A percentile compares a stretch with the other conserved stretches of the same genome.
These are phyloP conservation scores for Aspergillus sergii DNA, from an alignment of 2,329 filamentous ascomycete species.

Conservation along the genomic window DNA sequence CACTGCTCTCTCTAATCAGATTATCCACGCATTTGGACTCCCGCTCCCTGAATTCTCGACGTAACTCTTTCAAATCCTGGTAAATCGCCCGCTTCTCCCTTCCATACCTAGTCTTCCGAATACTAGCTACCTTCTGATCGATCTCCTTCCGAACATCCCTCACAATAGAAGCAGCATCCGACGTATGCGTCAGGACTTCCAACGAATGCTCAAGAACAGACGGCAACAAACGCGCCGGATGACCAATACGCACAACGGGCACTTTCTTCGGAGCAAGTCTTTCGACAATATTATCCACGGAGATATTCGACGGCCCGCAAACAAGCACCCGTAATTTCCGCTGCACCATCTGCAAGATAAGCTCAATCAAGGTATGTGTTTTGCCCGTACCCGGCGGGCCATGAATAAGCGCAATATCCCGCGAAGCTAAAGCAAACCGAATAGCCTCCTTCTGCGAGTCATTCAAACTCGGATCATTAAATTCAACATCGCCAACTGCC, in stretches of 20 bases:
- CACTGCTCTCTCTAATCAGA: constrained; percentile 75
- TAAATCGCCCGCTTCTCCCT: constrained; percentile 82
- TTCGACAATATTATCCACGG: constrained; percentile 97
- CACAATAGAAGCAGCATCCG: constrained; percentile 85
- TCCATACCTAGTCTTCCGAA: constrained; percentile 82
- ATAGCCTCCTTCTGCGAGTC: constrained; percentile 66
- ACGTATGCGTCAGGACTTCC: constrained; percentile 86
- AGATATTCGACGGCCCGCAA: constrained; percentile 96
- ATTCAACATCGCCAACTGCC: constrained; percentile 51
- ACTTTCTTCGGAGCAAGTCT: constrained; percentile 81
- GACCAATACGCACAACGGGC: constrained; percentile 85
- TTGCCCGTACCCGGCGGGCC: constrained; percentile 96
- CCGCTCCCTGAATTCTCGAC: constrained; percentile 84
- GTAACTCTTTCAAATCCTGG: constrained; percentile 77
- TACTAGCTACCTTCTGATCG: constrained; percentile 84
- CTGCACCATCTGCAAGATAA: constrained; percentile 87
- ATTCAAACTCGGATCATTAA: constrained; percentile 60
- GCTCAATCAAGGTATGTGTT: constrained; percentile 92
- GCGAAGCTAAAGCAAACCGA: constrained; percentile 79
- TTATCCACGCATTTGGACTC: constrained; percentile 79
- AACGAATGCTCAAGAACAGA: constrained; percentile 87
- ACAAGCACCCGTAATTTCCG: constrained; percentile 76
- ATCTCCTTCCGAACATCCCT: constrained; percentile 89
- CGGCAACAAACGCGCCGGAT: constrained; percentile 86
- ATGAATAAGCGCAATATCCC: constrained; percentile 86